Percentiles rank a stretch among this genome's conserved stretches.
These are phyloP conservation scores for Silene noctiflora DNA, from an alignment of 179 eudicot species.

Conservation along the genomic window DNA sequence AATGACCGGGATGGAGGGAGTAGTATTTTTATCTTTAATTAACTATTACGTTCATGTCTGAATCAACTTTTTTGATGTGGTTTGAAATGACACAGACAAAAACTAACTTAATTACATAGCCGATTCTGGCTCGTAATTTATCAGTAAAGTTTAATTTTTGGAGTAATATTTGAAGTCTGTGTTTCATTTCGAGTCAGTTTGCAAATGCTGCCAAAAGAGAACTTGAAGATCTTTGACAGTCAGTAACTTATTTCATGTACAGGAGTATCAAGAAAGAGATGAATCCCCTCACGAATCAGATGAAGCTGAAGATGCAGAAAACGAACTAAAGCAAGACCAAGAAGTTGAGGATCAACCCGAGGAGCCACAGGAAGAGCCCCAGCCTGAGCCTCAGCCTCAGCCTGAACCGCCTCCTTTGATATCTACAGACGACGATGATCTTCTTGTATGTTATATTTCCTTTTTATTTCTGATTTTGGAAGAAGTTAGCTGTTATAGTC, in stretches of 20 bases:
- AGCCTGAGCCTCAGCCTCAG: constrained; percentile 35
- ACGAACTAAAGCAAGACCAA: constrained; percentile 28
- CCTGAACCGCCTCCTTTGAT: constrained; percentile 49
- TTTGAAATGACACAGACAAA: background rate
- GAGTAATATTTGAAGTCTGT: background rate
- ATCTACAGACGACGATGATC: constrained; percentile 59
- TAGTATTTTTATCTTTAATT: background rate
- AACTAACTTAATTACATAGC: background rate
- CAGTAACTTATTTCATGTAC: constrained; percentile 16
- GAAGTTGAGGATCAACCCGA: constrained; percentile 43
- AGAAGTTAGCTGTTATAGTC: background rate
- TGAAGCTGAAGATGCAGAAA: constrained; percentile 35
- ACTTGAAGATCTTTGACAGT: background rate
- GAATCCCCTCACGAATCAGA: constrained; percentile 43
- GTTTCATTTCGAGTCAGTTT: background rate
- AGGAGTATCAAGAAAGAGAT: constrained; percentile 59
- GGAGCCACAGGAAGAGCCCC: constrained; percentile 43
- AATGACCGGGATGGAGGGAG: too few species aligned
- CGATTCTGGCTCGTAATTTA: background rate
- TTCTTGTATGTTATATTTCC: constrained; percentile 44
- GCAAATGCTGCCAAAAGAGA: background rate
- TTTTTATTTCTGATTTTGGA: background rate
- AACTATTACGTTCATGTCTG: background rate
- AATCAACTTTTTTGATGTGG: background rate
- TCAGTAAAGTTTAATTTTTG: too few species aligned